These are phyloP conservation scores for Fusarium piperis DNA, from an alignment of 2,329 filamentous ascomycete genomes.

Conservation along the genomic window DNA sequence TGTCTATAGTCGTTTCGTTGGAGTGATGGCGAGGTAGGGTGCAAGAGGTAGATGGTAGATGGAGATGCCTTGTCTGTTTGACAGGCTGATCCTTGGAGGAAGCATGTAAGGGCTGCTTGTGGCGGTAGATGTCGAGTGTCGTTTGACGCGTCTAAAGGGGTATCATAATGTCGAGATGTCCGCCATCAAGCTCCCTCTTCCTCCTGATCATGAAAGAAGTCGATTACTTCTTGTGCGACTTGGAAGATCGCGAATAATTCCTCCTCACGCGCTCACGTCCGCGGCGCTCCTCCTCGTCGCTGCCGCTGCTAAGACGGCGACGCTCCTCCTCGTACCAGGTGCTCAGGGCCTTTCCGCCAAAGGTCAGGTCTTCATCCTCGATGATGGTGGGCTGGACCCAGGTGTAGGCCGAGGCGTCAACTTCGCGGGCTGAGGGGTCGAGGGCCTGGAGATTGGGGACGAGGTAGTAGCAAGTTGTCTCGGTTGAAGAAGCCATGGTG, in stretches of 20 bases:
- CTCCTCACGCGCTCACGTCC: conserved; percentile 52
- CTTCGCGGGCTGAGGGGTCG: conserved; percentile 47
- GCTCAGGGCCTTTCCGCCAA: conserved; percentile 68
- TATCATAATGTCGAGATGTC: conserved; percentile 33
- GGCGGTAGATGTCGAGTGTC: conserved; percentile 7
- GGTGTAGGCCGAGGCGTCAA: conserved; percentile 47
- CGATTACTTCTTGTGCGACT: conserved; percentile 46
- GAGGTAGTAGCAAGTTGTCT: conserved; percentile 46
- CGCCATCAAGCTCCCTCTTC: conserved; percentile 4
- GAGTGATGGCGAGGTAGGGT: conserved; percentile 10
- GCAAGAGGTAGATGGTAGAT: conserved; percentile 8
- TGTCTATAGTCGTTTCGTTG: conserved; percentile 38
- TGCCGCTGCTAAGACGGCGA: conserved; percentile 53
- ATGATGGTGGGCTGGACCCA: conserved; percentile 67
- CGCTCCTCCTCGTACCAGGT: conserved; percentile 70
- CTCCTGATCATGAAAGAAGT: not conserved
- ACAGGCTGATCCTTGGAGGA: conserved; percentile 6
- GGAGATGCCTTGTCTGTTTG: not conserved
- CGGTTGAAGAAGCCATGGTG: conserved; percentile 38
- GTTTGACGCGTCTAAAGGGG: conserved; percentile 22
- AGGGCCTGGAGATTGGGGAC: conserved; percentile 47
- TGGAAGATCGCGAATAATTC: conserved; percentile 41
- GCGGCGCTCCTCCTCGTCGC: conserved; percentile 51
- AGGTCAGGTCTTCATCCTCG: conserved; percentile 69
- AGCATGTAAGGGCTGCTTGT: not conserved